Evolutionary conservation across 129 eudicot genomes (phyloP).

Genomic region (Sambucus nigra): DNA sequence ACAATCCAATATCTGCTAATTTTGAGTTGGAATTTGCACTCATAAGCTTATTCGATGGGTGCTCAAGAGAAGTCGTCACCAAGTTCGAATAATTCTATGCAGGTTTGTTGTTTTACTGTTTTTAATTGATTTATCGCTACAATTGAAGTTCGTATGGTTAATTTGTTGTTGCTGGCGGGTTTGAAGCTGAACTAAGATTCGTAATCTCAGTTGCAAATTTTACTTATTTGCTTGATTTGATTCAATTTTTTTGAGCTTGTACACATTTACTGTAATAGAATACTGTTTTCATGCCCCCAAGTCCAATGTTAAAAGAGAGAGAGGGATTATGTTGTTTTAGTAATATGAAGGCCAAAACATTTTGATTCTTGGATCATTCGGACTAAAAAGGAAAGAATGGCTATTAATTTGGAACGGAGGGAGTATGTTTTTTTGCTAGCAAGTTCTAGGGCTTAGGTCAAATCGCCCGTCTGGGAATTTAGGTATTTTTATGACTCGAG

Average conservation of each 20-base stretch:
- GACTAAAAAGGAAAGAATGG: too few relatives aligned
- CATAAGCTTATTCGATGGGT: conserved; percentile 34
- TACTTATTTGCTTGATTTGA: conserved; percentile 1
- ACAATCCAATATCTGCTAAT: conserved; percentile 5
- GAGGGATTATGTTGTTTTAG: too few relatives aligned
- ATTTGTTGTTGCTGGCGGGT: not conserved
- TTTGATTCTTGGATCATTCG: too few relatives aligned
- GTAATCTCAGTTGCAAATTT: not conserved
- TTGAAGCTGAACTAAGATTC: not conserved
- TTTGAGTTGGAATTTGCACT: not conserved
- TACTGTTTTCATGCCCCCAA: too few relatives aligned
- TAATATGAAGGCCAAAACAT: too few relatives aligned
- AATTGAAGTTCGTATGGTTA: not conserved
- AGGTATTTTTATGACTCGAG: too few relatives aligned
- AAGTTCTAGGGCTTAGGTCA: too few relatives aligned
- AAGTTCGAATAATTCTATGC: conserved; percentile 45
- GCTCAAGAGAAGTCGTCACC: conserved; percentile 52
- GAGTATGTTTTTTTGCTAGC: too few relatives aligned
- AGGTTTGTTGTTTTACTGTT: conserved; percentile 28
- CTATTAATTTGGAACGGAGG: too few relatives aligned
- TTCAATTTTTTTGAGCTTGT: not conserved
- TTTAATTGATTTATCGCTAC: not conserved
- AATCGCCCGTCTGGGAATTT: too few relatives aligned
- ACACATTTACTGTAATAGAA: not conserved
- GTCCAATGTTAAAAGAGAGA: too few relatives aligned